Evolutionary conservation across 805 yeast genomes (phyloP).

Genomic region (Candida tammaniensis): DNA sequence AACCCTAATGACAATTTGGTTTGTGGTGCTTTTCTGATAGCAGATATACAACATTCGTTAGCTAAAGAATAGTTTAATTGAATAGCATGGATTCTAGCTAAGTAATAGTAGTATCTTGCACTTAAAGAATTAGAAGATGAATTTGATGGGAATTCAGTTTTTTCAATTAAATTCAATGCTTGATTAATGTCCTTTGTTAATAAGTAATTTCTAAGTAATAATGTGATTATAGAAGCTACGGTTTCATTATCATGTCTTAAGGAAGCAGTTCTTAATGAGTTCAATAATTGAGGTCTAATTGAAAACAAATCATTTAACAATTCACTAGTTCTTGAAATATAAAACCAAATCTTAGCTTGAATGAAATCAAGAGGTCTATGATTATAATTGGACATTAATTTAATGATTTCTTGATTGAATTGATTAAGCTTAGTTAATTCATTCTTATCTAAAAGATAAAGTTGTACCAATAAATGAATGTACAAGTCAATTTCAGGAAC

Average conservation of each 20-base stretch:
- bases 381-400: conserved; percentile 62
- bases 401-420: conserved; percentile 53
- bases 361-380: conserved; percentile 82
- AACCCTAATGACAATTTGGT: conserved; percentile 82
- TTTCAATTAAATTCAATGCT: conserved; percentile 86
- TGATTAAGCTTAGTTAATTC: conserved; percentile 47
- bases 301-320: conserved; percentile 47
- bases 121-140: conserved; percentile 85
- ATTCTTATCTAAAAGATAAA: conserved; percentile 65
- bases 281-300: conserved; percentile 69
- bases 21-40: conserved; percentile 95
- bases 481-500: conserved; percentile 81
- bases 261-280: conserved; percentile 81
- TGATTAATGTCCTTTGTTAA: conserved; percentile 76
- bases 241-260: conserved; percentile 92
- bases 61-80: conserved; percentile 92
- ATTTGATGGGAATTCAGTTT: conserved; percentile 81
- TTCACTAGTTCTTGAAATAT: conserved; percentile 77
- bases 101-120: conserved; percentile 87
- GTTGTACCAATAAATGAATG: conserved; percentile 73
- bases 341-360: conserved; percentile 91
- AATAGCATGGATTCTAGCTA: conserved; percentile 86
- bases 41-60: conserved; percentile 86
- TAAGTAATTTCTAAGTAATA: conserved; percentile 77
- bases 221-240: conserved; percentile 81